A percentile compares a stretch with the other conserved stretches of the same genome.
Evolutionary conservation across 2,329 filamentous ascomycete genomes (phyloP).

Genomic region (Trichoderma sp.): DNA sequence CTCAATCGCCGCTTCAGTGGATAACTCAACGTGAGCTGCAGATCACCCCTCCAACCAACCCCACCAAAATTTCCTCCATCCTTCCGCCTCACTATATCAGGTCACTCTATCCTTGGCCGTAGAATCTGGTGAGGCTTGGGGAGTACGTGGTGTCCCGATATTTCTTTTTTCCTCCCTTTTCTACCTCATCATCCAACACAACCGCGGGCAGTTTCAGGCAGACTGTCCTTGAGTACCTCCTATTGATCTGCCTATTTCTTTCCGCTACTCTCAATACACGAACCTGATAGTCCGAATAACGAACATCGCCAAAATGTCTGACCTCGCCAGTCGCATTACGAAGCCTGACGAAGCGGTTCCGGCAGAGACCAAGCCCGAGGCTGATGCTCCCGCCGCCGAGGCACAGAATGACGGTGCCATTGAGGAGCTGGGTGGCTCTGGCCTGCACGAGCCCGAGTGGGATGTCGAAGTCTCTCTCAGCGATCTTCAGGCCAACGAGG

Average conservation of each 20-base stretch:
- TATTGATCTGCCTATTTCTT: neutral
- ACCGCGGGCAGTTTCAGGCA: conserved; percentile 14
- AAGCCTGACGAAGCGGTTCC: conserved; percentile 38
- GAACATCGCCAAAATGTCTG: conserved; percentile 38
- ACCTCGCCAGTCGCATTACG: conserved; percentile 51
- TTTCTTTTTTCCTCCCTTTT: conserved; percentile 8
- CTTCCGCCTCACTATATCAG: neutral
- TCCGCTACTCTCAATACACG: neutral
- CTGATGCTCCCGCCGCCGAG: conserved; percentile 24
- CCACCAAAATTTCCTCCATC: conserved; percentile 31
- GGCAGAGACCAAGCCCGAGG: conserved; percentile 26
- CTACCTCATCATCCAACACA: neutral
- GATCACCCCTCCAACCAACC: conserved; percentile 35
- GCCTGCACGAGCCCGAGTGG: conserved; percentile 68
- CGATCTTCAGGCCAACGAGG: conserved; percentile 80
- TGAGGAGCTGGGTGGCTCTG: conserved; percentile 45
- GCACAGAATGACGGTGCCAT: conserved; percentile 39
- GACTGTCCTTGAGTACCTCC: neutral
- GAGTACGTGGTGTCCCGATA: neutral
- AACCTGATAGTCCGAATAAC: neutral
- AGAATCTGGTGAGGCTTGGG: conserved; percentile 3
- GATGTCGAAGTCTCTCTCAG: conserved; percentile 91
- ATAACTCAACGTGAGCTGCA: conserved; percentile 19
- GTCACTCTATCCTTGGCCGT: neutral
- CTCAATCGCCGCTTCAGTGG: neutral